Conservation (phyloP, 176 grass and related monocot genomes). For the Miscanthus lutarioriparius region DNA sequence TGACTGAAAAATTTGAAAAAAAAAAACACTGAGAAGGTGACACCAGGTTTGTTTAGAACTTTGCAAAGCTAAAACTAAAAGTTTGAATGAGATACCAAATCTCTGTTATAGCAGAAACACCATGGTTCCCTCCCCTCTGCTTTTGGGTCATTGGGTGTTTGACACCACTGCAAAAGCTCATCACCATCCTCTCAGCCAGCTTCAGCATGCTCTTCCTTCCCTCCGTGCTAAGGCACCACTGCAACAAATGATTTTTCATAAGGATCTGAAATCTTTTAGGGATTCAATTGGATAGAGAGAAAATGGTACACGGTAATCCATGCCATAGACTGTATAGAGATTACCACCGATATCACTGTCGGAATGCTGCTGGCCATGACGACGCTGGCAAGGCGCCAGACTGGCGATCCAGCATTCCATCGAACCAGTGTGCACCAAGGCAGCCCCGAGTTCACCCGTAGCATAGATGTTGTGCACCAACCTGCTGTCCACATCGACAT, state of each 20-base stretch:
- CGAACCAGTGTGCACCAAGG: not conserved
- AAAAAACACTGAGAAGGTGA: too few species aligned
- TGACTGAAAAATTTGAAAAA: too few species aligned
- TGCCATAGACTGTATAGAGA: too few species aligned
- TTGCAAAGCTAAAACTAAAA: too few species aligned
- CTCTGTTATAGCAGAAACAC: too few species aligned
- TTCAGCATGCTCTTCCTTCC: constrained; percentile 78
- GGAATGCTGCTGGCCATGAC: too few species aligned
- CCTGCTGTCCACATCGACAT: not conserved
- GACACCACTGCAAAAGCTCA: not conserved
- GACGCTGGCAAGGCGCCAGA: not conserved
- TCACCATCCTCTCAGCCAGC: constrained; percentile 91
- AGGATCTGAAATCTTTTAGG: not conserved
- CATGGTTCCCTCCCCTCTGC: too few species aligned
- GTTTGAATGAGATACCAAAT: too few species aligned
- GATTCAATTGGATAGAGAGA: not conserved
- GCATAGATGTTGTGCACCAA: not conserved
- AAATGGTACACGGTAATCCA: not conserved
- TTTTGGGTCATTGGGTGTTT: not conserved
- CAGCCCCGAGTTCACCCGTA: too few species aligned
- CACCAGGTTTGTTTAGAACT: too few species aligned
- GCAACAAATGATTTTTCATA: not conserved
- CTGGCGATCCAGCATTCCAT: not conserved
- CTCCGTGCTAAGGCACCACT: not conserved
- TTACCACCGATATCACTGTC: too few species aligned